Evolutionary conservation across 768 basidiomycete genomes (phyloP), one percentile per base, ranked within the genome.

Genomic region (Mycena galopus): DNA sequence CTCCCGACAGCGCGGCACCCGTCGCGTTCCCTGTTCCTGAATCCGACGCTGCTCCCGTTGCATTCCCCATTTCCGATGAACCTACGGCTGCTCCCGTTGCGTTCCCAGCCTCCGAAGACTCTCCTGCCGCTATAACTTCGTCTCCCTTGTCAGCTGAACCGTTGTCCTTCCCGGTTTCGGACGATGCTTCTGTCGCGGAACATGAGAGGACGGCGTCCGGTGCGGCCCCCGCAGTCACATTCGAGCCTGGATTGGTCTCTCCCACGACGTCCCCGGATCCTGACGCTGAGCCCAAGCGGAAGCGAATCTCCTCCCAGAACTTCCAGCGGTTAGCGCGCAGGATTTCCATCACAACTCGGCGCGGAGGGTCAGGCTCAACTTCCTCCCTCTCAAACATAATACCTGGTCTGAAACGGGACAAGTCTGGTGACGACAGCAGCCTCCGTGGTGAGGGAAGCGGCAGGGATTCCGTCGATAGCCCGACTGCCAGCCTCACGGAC

Each of bases 231-330:
- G 89, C 83, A 42, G 91, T 95, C 27, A 93, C 94, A 3, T 95
- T 95, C 79, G 91, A 89, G 70, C 82, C 86, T 19, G 86, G 84
- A 59, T 82, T 88, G 56, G 84, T 86, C 50, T 86, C 90, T 5
- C 91, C 92, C 2, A 90, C 92, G n/a, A 85, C 89, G 3, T 90
- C 93, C 9, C 93, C 94, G 7, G 93, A 94, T 77, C 86, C 86
- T 1, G 93, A 93, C 4, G 79, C 88, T n/a, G 94, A 94, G 77
- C 89, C 89, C 37, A 94, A 94, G 84, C 86, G 94, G 72, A 94
- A 92, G 78, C 89, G 93, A 23, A 94, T 93, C 69, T 91, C 93
- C 11, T 93, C 93, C 30, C 94, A 96, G 79, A 95, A 95, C 77
- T 94, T 96, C 86, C 93, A 94, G 79, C 88, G 93, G 21, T 78